Conservation (phyloP, 257 asterid species). For the Lavandula angustifolia region DNA sequence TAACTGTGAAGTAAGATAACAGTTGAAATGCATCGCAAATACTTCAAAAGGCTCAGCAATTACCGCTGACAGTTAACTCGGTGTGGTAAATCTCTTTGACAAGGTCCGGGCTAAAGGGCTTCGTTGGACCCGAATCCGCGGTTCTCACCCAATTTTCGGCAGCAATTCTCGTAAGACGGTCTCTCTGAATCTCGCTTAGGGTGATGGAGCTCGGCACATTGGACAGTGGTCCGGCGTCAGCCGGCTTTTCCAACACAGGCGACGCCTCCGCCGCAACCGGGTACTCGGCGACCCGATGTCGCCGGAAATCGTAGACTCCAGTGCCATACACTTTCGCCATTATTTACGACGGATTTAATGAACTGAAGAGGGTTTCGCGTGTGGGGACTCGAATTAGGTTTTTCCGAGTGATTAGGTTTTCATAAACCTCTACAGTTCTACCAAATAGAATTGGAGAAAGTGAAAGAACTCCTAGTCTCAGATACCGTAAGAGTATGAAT, state of each 20-base stretch:
- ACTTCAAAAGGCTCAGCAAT: not conserved
- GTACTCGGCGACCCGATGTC: slow-evolving; percentile 95
- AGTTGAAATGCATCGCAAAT: slow-evolving; percentile 2
- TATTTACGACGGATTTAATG: not conserved
- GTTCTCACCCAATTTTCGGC: slow-evolving; percentile 73
- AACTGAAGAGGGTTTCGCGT: slow-evolving; percentile 24
- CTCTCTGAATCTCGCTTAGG: slow-evolving; percentile 85
- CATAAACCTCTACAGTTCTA: slow-evolving; percentile 20
- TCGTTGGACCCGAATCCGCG: slow-evolving; percentile 48
- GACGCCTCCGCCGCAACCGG: slow-evolving; percentile 51
- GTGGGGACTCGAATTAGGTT: slow-evolving; percentile 28
- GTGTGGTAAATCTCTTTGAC: slow-evolving; percentile 79
- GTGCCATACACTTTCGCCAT: slow-evolving; percentile 81
- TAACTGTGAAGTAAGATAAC: not conserved
- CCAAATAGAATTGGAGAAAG: not conserved
- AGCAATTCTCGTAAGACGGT: slow-evolving; percentile 82
- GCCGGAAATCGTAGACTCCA: slow-evolving; percentile 87
- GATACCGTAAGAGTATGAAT: too few relatives aligned
- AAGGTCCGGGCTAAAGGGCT: slow-evolving; percentile 73
- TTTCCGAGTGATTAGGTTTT: slow-evolving; percentile 1
- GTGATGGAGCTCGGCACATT: slow-evolving; percentile 73
- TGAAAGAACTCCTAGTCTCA: too few relatives aligned
- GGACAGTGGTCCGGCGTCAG: slow-evolving; percentile 58
- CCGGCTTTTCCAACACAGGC: slow-evolving; percentile 47
- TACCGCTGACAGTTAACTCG: slow-evolving; percentile 83